Evolutionary conservation across 2,329 filamentous ascomycete genomes (phyloP).

Genomic region (Stenocarpella maydis): DNA sequence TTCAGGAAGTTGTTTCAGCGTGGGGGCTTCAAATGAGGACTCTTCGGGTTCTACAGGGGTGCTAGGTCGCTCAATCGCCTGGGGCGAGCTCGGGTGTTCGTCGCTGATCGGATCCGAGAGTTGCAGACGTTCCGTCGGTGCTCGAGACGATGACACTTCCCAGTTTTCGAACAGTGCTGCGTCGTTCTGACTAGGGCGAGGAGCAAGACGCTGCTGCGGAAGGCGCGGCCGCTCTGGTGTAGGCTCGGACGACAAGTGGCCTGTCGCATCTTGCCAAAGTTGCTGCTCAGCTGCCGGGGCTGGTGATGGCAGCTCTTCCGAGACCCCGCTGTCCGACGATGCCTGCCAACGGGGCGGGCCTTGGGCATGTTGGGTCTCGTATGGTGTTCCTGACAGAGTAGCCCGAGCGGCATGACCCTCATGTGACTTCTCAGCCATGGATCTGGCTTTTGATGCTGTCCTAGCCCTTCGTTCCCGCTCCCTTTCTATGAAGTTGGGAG

Average conservation of each 20-base stretch:
- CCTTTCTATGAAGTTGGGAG: constrained; percentile 42
- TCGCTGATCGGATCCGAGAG: constrained; percentile 13
- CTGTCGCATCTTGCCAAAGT: background rate
- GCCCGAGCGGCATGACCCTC: background rate
- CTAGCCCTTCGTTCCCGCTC: constrained; percentile 33
- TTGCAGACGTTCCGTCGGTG: constrained; percentile 17
- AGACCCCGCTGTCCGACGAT: background rate
- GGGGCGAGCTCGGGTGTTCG: constrained; percentile 12
- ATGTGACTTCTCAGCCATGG: constrained; percentile 4
- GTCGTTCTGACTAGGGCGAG: constrained; percentile 22
- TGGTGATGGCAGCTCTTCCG: constrained; percentile 18
- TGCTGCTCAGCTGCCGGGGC: constrained; percentile 6
- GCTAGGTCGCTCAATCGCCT: constrained; percentile 22
- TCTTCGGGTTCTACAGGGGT: constrained; percentile 41
- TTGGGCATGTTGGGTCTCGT: background rate
- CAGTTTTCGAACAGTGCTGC: constrained; percentile 31
- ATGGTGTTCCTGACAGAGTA: constrained; percentile 2
- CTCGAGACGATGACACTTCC: constrained; percentile 28
- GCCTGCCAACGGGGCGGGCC: background rate
- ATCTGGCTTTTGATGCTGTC: constrained; percentile 13
- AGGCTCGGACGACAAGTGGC: background rate
- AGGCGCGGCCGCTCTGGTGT: constrained; percentile 24
- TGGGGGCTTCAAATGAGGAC: constrained; percentile 48
- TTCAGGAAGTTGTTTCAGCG: constrained; percentile 59
- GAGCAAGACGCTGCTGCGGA: constrained; percentile 1